Conservation (phyloP, 2,329 filamentous ascomycete species). For the Aspergillus sergii region DNA sequence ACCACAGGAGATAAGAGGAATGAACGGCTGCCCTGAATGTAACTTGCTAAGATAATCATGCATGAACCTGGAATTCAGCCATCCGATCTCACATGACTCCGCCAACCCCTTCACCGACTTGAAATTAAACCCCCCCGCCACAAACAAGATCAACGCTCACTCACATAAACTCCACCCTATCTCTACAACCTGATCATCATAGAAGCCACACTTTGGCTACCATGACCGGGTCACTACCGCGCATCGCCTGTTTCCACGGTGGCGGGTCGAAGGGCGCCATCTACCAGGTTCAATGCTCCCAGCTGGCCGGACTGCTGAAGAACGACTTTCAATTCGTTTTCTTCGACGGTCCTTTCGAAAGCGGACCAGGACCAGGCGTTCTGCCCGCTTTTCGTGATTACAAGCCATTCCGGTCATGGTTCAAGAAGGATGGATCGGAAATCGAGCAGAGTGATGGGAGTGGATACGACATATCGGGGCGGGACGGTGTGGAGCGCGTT, state of each 20-base stretch:
- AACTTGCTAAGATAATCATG: no score
- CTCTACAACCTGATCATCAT: neutral
- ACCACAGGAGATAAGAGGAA: no score
- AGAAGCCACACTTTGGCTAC: neutral
- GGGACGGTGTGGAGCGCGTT: slow-evolving; percentile 24
- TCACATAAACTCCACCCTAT: neutral
- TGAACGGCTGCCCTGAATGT: no score
- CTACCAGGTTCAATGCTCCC: slow-evolving; percentile 23
- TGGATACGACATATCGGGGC: slow-evolving; percentile 19
- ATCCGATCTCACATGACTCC: no score
- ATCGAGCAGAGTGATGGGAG: slow-evolving; percentile 19
- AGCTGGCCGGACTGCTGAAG: slow-evolving; percentile 17
- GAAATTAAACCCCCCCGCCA: neutral
- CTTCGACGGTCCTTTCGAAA: slow-evolving; percentile 24
- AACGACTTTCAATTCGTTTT: slow-evolving; percentile 22
- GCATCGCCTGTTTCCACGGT: slow-evolving; percentile 29
- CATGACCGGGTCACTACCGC: slow-evolving; percentile 12
- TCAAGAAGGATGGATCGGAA: slow-evolving; percentile 14
- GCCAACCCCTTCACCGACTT: neutral
- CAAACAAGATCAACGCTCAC: neutral
- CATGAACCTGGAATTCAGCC: no score
- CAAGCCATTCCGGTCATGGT: slow-evolving; percentile 24
- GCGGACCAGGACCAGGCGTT: slow-evolving; percentile 22
- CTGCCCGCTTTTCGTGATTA: slow-evolving; percentile 24
- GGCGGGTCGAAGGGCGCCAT: slow-evolving; percentile 22